Evolutionary conservation across 805 yeast genomes (phyloP), one percentile per base, ranked within the genome.

Genomic region (Hanseniaspora vineae): DNA sequence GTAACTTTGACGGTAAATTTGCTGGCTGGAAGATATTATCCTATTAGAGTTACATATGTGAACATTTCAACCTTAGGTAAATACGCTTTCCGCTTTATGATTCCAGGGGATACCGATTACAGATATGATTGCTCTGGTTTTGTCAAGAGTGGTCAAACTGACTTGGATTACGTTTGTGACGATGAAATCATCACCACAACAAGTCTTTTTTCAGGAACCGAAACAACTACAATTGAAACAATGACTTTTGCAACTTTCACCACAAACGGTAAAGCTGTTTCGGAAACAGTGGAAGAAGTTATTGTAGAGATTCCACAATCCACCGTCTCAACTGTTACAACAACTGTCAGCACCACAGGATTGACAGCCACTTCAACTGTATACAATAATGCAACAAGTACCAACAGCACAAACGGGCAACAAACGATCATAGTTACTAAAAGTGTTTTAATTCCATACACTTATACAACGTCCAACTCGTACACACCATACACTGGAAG

Each of bases 21-120:
- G 8, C 29, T 23, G 29, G 57, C 50, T 3, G 65, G 65, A 11
- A 40, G 44, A 19, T 58, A 54, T 44, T 62, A 61, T 46, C 66
- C 66, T 11, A 39, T 59, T 1, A 55, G 61, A 50, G 46, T 60
- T 19, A 52, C 55, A 13, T 56, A 47, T 32, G 46, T 51, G n/a
- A 61, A 61, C 9, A 33, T 33, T n/a, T 13, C 14, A 14, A n/a
- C 15, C 3, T 10, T 33, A 14, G 37, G 37, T 33, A 14, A 13
- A 33, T 33, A 14, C 15, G 37, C 14, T n/a, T 14, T 33, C 15
- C 15, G 15, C 6, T 33, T 33, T 10, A 14, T n/a, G 15, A 33
- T 10, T 33, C 37, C 37, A 33, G 29, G 29, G 29, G 15, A 13
- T 33, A 14, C 37, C 15, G 37, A 33, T 33, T 33, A 14, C 37